Conservation (phyloP, 257 asterid genomes). For the Solanum habrochaites region DNA sequence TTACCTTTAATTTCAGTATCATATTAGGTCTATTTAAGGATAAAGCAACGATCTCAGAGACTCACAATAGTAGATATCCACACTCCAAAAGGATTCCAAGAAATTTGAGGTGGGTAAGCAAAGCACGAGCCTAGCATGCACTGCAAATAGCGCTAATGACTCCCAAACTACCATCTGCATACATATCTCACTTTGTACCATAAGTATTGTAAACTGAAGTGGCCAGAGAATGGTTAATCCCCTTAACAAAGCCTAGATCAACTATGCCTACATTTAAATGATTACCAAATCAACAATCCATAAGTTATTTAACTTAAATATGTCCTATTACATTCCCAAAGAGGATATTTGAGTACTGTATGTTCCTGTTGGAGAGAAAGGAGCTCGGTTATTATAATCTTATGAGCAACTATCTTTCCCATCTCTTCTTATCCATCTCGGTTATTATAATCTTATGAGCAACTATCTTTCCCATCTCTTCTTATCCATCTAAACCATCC, state of each 20-base stretch:
- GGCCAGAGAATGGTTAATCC: neutral
- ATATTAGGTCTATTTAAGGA: neutral
- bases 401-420: neutral
- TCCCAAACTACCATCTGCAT: neutral
- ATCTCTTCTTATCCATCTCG: neutral
- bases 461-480: neutral
- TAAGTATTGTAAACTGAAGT: neutral
- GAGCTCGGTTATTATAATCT: neutral
- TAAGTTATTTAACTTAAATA: neutral
- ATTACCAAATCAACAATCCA: neutral
- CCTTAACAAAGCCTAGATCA: neutral
- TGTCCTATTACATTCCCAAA: neutral
- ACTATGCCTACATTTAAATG: neutral
- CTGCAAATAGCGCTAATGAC: neutral
- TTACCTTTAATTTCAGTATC: neutral
- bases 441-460: neutral
- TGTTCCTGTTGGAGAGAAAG: neutral
- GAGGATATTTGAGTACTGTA: neutral
- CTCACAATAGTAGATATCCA: neutral
- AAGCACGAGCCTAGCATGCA: neutral
- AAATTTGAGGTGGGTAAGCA: neutral
- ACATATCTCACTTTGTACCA: neutral
- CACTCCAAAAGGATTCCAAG: neutral
- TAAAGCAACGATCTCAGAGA: neutral
- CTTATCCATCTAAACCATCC: neutral